These are phyloP conservation scores for Keithomyces neogunnii DNA, from an alignment of 2,329 filamentous ascomycete species.

Conservation along the genomic window DNA sequence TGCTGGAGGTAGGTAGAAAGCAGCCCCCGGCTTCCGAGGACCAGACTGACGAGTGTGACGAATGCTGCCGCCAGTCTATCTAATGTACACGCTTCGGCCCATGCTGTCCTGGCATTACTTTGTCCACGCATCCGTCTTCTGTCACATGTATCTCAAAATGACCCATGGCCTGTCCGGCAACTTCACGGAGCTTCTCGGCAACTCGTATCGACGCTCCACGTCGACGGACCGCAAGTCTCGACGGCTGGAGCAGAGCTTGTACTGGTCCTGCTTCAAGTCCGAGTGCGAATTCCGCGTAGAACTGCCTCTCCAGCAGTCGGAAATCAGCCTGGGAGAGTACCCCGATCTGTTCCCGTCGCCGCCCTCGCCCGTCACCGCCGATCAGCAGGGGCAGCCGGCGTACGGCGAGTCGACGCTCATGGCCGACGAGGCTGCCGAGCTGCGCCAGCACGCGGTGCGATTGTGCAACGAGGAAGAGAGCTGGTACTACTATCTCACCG, in stretches of 20 bases:
- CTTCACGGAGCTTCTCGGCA: conserved; percentile 6
- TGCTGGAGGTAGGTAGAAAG: conserved; percentile 17
- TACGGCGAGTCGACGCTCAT: neutral
- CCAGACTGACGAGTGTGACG: neutral
- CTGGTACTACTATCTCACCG: conserved; percentile 36
- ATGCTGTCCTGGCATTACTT: conserved; percentile 30
- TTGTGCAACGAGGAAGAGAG: conserved; percentile 21
- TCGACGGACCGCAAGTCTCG: conserved; percentile 11
- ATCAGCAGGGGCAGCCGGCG: conserved; percentile 7
- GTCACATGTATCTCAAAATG: conserved; percentile 24
- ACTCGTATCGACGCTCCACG: conserved; percentile 3
- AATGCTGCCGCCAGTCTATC: conserved; percentile 17
- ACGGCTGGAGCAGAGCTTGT: conserved; percentile 29
- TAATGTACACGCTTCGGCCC: conserved; percentile 29
- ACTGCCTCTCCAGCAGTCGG: conserved; percentile 26
- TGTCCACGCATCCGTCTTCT: conserved; percentile 18
- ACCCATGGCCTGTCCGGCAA: conserved; percentile 10
- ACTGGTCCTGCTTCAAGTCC: conserved; percentile 35
- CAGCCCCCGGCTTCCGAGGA: too few species aligned
- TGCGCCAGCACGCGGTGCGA: conserved; percentile 11
- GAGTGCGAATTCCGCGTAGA: conserved; percentile 32
- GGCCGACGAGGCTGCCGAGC: conserved; percentile 9
- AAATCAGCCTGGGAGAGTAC: conserved; percentile 24
- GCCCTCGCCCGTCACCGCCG: conserved; percentile 10
- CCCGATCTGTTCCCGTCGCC: conserved; percentile 21